Percentiles rank a stretch among this genome's conserved stretches.
Conservation (phyloP, 192 early-diverging fungal genomes). For the Podochytrium sp. region DNA sequence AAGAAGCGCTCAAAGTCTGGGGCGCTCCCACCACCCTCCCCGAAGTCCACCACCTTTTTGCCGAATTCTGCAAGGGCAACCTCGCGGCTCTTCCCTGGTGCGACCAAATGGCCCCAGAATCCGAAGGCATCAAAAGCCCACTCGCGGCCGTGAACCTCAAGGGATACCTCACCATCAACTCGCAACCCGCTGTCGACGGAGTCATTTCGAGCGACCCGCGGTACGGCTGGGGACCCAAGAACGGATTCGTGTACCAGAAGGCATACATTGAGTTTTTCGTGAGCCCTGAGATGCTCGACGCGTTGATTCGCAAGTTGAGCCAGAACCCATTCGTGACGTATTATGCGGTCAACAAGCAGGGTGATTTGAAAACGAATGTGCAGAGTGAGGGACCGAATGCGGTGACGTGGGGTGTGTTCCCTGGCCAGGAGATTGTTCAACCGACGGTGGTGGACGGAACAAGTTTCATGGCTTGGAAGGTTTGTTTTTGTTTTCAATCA, state of each 20-base stretch:
- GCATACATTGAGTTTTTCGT: conserved; percentile 98
- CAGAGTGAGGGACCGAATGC: conserved; percentile 87
- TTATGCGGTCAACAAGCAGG: conserved; percentile 81
- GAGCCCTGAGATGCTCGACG: conserved; percentile 67
- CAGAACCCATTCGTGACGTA: conserved; percentile 76
- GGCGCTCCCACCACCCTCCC: conserved; percentile 65
- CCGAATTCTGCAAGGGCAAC: conserved; percentile 79
- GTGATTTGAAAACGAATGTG: conserved; percentile 91
- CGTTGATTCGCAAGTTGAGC: conserved; percentile 71
- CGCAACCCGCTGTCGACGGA: conserved; percentile 94
- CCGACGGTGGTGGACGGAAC: conserved; percentile 93
- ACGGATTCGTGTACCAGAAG: conserved; percentile 96
- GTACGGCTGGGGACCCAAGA: conserved; percentile 94
- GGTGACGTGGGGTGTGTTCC: conserved; percentile 99
- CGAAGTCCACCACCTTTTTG: conserved; percentile 82
- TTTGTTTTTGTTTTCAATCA: neutral
- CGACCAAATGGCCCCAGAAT: conserved; percentile 80
- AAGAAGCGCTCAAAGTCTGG: conserved; percentile 80
- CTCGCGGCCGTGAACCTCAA: conserved; percentile 75
- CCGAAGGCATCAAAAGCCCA: conserved; percentile 68
- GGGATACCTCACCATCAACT: conserved; percentile 95
- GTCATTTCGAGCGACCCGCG: conserved; percentile 75
- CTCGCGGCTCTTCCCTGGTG: conserved; percentile 90
- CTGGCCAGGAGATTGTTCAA: conserved; percentile 94
- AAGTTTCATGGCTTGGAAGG: conserved; percentile 93